A percentile compares a stretch with the other conserved stretches of the same genome.
phyloP scores from a whole-genome alignment of 2,329 filamentous ascomycete genomes.

The Pseudocercospora ulei region DNA sequence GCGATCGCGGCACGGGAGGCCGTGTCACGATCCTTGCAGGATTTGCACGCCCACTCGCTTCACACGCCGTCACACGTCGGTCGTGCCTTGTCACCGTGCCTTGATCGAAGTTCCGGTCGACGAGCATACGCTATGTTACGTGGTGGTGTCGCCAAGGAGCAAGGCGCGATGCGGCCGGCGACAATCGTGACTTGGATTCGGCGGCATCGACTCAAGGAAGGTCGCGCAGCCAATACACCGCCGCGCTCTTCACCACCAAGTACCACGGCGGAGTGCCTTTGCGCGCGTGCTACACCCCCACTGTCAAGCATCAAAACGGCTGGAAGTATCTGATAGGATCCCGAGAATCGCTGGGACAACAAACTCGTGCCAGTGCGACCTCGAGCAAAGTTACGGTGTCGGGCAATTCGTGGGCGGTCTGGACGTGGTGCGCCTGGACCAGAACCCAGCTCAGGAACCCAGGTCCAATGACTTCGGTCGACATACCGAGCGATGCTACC shows the following conservation, averaged over 20 bases:
- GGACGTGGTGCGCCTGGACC: slow-evolving; percentile 7
- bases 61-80: slow-evolving; percentile 19
- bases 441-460: neutral
- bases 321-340: slow-evolving; percentile 1
- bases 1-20: slow-evolving; percentile 16
- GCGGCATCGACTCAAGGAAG: neutral
- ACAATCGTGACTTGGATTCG: neutral
- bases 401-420: slow-evolving; percentile 9
- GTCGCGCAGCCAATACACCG: no score
- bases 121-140: slow-evolving; percentile 18
- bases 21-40: slow-evolving; percentile 14
- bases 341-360: neutral
- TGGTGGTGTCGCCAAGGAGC: slow-evolving; percentile 18
- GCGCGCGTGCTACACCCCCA: neutral
- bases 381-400: slow-evolving; percentile 3
- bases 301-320: neutral
- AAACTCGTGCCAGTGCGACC: slow-evolving; percentile 8
- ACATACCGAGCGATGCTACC: slow-evolving; percentile 4
- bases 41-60: slow-evolving; percentile 15
- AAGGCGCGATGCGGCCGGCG: slow-evolving; percentile 14
- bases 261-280: slow-evolving; percentile 6
- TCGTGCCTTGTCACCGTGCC: slow-evolving; percentile 18
- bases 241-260: no score
- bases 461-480: slow-evolving; percentile 2
- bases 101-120: slow-evolving; percentile 12